phyloP scores from a whole-genome alignment of 2,329 filamentous ascomycete species.

The Amauroascus verrucosus region DNA sequence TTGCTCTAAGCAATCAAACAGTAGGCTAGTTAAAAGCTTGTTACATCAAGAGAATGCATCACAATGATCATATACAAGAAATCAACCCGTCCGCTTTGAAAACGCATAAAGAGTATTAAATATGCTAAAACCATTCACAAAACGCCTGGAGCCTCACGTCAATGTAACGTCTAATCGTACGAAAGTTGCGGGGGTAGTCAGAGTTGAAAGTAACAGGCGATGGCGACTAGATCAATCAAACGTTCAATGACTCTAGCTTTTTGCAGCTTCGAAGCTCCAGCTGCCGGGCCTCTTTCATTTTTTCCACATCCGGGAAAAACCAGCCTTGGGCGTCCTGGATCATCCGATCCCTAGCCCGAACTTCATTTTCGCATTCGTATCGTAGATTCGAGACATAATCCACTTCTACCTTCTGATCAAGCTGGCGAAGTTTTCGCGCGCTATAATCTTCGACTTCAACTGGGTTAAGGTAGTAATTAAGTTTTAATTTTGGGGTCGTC shows the following conservation, averaged over 20 bases:
- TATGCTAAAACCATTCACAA: slow-evolving; percentile 1
- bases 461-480: slow-evolving; percentile 81
- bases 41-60: neutral
- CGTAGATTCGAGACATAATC: slow-evolving; percentile 59
- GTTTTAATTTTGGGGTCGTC: slow-evolving; percentile 56
- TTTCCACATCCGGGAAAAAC: slow-evolving; percentile 71
- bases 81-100: neutral
- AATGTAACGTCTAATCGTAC: slow-evolving; percentile 4
- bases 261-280: slow-evolving; percentile 53
- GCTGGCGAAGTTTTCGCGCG: slow-evolving; percentile 55
- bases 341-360: slow-evolving; percentile 53
- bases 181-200: neutral
- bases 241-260: slow-evolving; percentile 35
- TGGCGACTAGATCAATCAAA: neutral
- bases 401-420: slow-evolving; percentile 70
- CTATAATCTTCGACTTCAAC: slow-evolving; percentile 62
- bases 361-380: slow-evolving; percentile 65
- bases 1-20: neutral
- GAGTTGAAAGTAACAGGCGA: neutral
- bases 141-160: slow-evolving; percentile 2
- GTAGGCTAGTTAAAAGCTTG: neutral
- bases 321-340: slow-evolving; percentile 74
- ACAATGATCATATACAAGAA: slow-evolving; percentile 5
- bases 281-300: slow-evolving; percentile 59
- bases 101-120: neutral